Evolutionary conservation across 352 stramenopile genomes (phyloP), one percentile per base, ranked within the genome.

Genomic region (Lagenidium giganteum): DNA sequence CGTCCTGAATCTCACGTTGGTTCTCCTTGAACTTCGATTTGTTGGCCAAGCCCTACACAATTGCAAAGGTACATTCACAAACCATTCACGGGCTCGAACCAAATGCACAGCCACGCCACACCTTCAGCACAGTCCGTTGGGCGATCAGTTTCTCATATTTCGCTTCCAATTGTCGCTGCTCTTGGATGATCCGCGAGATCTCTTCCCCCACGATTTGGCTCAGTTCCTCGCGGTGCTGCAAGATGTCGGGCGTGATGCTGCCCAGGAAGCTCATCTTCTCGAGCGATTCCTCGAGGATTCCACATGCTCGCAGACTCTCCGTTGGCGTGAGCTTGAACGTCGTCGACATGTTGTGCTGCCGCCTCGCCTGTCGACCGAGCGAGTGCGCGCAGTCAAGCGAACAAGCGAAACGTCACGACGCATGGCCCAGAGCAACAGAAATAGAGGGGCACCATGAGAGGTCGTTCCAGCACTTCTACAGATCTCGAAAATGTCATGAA

Each of bases 1-100:
- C 87, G 32, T 96, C 88, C 52, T 96, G 76, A 44, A 97, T 96
- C 54, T 96, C 85, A 8, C 64, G 72, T 61, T 96, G 85, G 59
- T 96, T 95, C 37, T 96, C 77, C 35, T 96, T 96, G 53, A 96
- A 96, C 63, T 92, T 93, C 54, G 77, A 90, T 51, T 97, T 97
- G 64, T 96, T 97, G 9, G 80, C 70, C 3, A 97, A 61, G 14
- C 90, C 86, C 64, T 77, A 30, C 12, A 11, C n/a, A n/a, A n/a
- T 16, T 1, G 45, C 25, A 48, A 45, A 17, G 17, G 17, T 40
- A 40, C 9, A 40, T 14, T n/a, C n/a, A n/a, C n/a, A 38, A 38
- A 8, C 23, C 14, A 13, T 22, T 13, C 24, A 12, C 6, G 30
- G 24, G 14, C 8, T 26, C n/a, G n/a, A n/a, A n/a, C n/a, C n/a